Percentiles rank a stretch among this genome's conserved stretches.
These are phyloP conservation scores for Bothriochloa decipiens DNA, from an alignment of 176 grass and related monocot species.

Conservation along the genomic window DNA sequence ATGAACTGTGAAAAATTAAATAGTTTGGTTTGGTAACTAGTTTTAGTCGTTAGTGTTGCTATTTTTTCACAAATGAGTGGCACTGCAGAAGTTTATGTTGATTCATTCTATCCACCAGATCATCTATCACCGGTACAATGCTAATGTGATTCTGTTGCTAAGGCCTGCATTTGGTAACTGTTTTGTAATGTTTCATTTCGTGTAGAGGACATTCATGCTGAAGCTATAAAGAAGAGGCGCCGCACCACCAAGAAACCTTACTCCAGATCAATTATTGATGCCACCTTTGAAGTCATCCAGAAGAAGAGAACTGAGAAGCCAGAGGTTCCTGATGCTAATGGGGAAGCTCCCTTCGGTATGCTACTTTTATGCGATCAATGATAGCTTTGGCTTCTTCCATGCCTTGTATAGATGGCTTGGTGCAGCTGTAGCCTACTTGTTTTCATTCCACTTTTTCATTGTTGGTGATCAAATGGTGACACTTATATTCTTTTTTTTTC, in stretches of 20 bases:
- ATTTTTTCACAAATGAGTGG: not conserved
- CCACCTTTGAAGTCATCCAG: not conserved
- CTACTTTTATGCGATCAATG: not conserved
- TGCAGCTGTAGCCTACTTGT: not conserved
- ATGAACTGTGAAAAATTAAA: not conserved
- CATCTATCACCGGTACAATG: not conserved
- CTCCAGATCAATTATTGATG: not conserved
- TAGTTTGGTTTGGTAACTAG: not conserved
- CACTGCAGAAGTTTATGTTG: not conserved
- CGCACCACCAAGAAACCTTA: not conserved
- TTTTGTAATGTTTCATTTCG: not conserved
- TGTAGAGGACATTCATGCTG: not conserved
- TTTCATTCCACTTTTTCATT: not conserved
- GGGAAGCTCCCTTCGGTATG: not conserved
- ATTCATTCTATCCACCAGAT: not conserved
- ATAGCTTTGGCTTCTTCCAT: too few relatives aligned
- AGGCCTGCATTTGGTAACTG: not conserved
- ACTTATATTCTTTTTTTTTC: not conserved
- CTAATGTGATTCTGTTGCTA: not conserved
- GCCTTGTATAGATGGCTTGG: too few relatives aligned
- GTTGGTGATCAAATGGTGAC: not conserved
- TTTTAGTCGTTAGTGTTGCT: not conserved
- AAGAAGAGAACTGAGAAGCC: not conserved
- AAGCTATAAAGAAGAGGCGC: not conserved
- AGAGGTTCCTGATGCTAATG: not conserved